Evolutionary conservation across 768 basidiomycete genomes (phyloP), one percentile per base, ranked within the genome.

Genomic region (Hericium erinaceus): DNA sequence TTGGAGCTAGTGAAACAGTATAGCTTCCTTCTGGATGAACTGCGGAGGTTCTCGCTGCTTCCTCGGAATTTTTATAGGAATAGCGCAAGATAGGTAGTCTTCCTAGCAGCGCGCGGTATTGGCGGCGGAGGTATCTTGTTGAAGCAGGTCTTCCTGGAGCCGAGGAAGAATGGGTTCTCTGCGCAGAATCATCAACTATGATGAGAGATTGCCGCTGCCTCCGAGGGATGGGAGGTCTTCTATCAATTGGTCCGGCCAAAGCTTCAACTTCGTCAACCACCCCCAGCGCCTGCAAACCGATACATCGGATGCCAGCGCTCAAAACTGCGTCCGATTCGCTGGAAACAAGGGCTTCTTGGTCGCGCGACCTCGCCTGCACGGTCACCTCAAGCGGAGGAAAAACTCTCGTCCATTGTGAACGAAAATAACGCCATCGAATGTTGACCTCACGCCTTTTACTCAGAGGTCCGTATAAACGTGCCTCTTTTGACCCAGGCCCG

Each of bases 391-490:
- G 67, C 7, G 90, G 88, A 24, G 84, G 82, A 3, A 70, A 65
- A 22, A 84, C 69, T 61, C 82, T 85, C 63, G 74, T 77, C 61
- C 74, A 74, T 65, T 88, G 80, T 10, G 60, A 62, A 15, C 67
- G 70, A 68, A 83, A 89, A 64, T 76, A 87, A 20, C 82, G 80
- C 82, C 85, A 81, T 20, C 82, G 81, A 49, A 83, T 75, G 69
- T 93, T 92, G 52, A 82, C 75, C 67, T 89, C 80, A 48, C 89
- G 79, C 39, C 89, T 81, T 65, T 81, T 87, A 73, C 86, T 87
- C 46, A 90, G 73, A 10, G 76, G 79, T 2, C 88, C 89, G 38
- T 87, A 70, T 3, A 85, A 62, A 28, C 67, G 67, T 1, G 83
- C 82, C 55, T 87, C 84, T 57, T 79, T 74, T 9, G 86, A 84